Conservation (phyloP, 441 rosid genomes). For the Geranium incanum region DNA sequence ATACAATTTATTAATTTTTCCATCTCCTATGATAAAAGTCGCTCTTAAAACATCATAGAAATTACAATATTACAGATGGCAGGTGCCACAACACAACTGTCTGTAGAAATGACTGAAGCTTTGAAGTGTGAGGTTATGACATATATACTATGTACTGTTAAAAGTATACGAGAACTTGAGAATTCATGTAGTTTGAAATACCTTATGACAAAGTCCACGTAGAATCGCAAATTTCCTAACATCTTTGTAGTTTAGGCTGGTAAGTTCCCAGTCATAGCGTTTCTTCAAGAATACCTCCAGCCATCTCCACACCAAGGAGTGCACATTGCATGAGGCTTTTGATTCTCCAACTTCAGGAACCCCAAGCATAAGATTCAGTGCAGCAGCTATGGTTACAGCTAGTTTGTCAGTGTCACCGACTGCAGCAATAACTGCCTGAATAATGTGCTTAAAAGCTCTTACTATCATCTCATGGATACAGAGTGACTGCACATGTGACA, state of each 20-base stretch:
- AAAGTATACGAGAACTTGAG: not conserved
- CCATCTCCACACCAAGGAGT: slow-evolving; percentile 43
- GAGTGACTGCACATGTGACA: slow-evolving; percentile 46
- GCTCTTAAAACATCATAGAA: not conserved
- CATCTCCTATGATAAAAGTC: not conserved
- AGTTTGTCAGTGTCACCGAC: slow-evolving; percentile 44
- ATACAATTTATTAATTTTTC: not conserved
- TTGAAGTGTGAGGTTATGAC: slow-evolving; percentile 10
- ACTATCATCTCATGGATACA: slow-evolving; percentile 62
- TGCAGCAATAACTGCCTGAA: slow-evolving; percentile 67
- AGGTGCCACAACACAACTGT: not conserved
- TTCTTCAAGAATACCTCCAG: slow-evolving; percentile 56
- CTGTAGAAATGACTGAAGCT: not conserved
- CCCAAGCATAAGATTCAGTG: slow-evolving; percentile 64
- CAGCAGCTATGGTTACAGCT: slow-evolving; percentile 57
- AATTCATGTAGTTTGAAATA: slow-evolving; percentile 15
- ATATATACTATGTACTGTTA: not conserved
- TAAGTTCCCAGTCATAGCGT: slow-evolving; percentile 65
- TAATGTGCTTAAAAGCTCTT: slow-evolving; percentile 70
- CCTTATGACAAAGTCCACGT: slow-evolving; percentile 73
- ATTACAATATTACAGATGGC: not conserved
- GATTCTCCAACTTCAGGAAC: slow-evolving; percentile 47
- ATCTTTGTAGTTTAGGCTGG: slow-evolving; percentile 44
- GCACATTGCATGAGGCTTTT: slow-evolving; percentile 23
- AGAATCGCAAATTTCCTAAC: slow-evolving; percentile 63